Conservation (phyloP, 177 flowering plant genomes). For the Telopea speciosissima region DNA sequence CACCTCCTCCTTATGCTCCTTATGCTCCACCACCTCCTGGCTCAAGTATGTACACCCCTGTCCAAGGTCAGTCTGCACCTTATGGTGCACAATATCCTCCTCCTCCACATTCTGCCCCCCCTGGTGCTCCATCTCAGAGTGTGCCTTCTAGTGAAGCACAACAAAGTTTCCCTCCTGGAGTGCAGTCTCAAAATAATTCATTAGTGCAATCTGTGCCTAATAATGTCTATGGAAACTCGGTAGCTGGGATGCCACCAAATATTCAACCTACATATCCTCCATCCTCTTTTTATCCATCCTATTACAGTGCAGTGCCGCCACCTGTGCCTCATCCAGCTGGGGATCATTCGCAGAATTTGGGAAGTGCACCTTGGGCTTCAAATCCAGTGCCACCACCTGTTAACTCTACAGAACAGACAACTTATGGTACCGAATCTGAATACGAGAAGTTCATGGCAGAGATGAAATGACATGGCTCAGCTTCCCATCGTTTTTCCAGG, state of each 20-base stretch:
- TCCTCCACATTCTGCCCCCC: conserved; percentile 14
- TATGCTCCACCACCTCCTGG: conserved; percentile 57
- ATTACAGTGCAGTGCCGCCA: conserved; percentile 48
- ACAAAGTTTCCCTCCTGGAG: conserved; percentile 50
- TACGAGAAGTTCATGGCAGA: conserved; percentile 74
- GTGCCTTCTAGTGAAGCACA: conserved; percentile 38
- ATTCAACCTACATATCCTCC: conserved; percentile 35
- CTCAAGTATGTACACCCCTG: conserved; percentile 43
- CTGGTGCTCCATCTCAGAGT: conserved; percentile 36
- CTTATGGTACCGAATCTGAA: conserved; percentile 45
- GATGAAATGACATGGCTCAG: conserved; percentile 40
- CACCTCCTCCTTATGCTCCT: conserved; percentile 25
- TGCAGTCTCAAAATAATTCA: conserved; percentile 33
- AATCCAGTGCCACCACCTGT: conserved; percentile 27
- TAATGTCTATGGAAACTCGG: conserved; percentile 35
- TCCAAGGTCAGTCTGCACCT: conserved; percentile 44
- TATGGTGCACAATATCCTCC: conserved; percentile 55
- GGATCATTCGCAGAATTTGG: conserved; percentile 32
- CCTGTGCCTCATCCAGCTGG: conserved; percentile 30
- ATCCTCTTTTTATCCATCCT: conserved; percentile 39
- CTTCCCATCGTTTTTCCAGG: neutral
- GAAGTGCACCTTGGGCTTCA: conserved; percentile 25
- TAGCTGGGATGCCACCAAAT: conserved; percentile 29
- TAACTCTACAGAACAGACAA: conserved; percentile 34
- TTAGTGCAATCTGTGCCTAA: conserved; percentile 15